Base-by-base conservation (phyloP, 2,329 filamentous ascomycete genomes). In the Paraphaeosphaeria minitans region DNA sequence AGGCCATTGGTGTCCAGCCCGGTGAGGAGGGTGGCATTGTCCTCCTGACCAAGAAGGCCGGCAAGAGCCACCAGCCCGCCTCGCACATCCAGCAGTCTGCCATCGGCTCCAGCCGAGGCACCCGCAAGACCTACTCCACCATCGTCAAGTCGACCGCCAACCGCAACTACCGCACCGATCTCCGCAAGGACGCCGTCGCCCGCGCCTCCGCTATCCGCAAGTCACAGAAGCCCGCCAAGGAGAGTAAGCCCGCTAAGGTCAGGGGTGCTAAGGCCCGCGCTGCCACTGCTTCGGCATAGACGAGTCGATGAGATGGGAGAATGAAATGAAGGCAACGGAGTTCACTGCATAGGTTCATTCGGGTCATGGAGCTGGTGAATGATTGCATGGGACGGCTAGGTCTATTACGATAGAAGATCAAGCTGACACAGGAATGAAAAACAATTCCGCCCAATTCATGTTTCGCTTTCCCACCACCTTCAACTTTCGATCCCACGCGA, bases 51-150 rank as follows among this genome's bases (percentile, higher is more conserved):
- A 98, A 98, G 91, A 95, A 93, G 84, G 77, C 84, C 77, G 83
- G 84, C 72, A 85, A 86, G 76, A 76, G 80, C 75, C 87, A 91
- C 85, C 86, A 91, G 83, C 94, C 95, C 77, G 87, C 86, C 66
- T 81, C 87, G 78, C 81, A 82, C 77, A 77, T 84, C 76, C 83
- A 85, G 80, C 86, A 84, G 79, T 85, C 87, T 73, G 87, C 84
- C 78, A 91, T 90, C 84, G 84, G 85, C 76, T 83, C 87, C 76
- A 86, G 85, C 81, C 90, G 90, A 81, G 85, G 89, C 70, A 87
- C 84, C 78, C 89, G 91, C 83, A 95, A 93, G 87, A 89, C 90
- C 83, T 98, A 93, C 89, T 91, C 90, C 84, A 85, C 86, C 74
- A 87, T 98, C 78, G 93, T 93, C 82, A 90, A 87, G 84, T 84